These are phyloP conservation scores for Trypethelium eluteriae DNA, from an alignment of 495 filamentous ascomycete species.

Conservation along the genomic window DNA sequence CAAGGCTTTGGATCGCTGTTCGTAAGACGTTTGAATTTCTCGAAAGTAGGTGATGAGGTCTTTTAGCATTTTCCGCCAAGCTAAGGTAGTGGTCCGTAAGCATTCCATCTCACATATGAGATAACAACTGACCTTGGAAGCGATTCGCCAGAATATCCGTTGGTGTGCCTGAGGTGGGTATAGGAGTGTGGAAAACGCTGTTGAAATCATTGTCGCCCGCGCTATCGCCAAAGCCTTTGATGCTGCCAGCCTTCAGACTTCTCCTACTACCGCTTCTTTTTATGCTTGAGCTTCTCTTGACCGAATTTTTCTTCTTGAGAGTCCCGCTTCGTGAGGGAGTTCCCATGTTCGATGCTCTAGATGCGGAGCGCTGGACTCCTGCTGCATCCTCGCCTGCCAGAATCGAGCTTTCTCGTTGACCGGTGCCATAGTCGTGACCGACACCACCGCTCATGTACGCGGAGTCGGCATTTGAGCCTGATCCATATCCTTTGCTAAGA, in stretches of 20 bases:
- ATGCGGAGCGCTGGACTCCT: slow-evolving; percentile 37
- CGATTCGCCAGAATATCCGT: slow-evolving; percentile 84
- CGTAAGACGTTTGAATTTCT: slow-evolving; percentile 86
- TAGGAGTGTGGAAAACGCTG: slow-evolving; percentile 78
- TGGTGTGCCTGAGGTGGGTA: slow-evolving; percentile 78
- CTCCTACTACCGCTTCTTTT: slow-evolving; percentile 67
- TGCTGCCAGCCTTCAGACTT: slow-evolving; percentile 67
- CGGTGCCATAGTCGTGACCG: slow-evolving; percentile 66
- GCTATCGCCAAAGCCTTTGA: slow-evolving; percentile 53
- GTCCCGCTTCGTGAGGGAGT: slow-evolving; percentile 64
- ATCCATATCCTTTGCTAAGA: slow-evolving; percentile 31
- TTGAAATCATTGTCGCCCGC: slow-evolving; percentile 56
- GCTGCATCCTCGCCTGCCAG: slow-evolving; percentile 41
- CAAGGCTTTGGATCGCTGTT: slow-evolving; percentile 73
- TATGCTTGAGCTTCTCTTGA: slow-evolving; percentile 64
- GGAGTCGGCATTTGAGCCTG: slow-evolving; percentile 19
- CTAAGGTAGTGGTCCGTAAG: slow-evolving; percentile 39
- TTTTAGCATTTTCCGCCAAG: slow-evolving; percentile 92
- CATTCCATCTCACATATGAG: not conserved
- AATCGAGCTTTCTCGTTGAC: slow-evolving; percentile 54
- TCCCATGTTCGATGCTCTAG: slow-evolving; percentile 24
- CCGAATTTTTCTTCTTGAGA: slow-evolving; percentile 74
- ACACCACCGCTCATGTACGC: slow-evolving; percentile 41
- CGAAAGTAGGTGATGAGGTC: slow-evolving; percentile 91
- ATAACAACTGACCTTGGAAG: slow-evolving; percentile 65